These are phyloP conservation scores for Eimeria necatrix DNA, from an alignment of 169 alveolate species.

Conservation along the genomic window DNA sequence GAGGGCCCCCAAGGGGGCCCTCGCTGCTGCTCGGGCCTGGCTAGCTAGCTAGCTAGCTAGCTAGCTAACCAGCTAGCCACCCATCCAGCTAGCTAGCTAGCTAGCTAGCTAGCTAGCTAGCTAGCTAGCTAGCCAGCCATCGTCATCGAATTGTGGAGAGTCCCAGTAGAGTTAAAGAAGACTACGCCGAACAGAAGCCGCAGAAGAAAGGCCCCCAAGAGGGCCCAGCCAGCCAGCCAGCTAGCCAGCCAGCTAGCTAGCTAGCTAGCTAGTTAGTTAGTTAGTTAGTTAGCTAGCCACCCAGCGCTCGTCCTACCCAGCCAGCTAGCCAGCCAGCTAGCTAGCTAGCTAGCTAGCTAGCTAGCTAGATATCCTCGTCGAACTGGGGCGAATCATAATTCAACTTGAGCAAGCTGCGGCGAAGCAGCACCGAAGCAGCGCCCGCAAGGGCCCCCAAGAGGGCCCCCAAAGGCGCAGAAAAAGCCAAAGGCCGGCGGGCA, in stretches of 20 bases:
- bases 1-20: too few species aligned
- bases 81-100: background rate
- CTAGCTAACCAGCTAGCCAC: background rate
- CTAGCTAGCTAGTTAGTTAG: too few species aligned
- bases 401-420: slow-evolving; percentile 89
- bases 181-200: too few species aligned
- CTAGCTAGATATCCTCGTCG: slow-evolving; percentile 89
- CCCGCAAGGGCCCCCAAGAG: slow-evolving; percentile 93
- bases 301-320: too few species aligned
- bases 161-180: too few species aligned
- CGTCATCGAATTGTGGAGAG: too few species aligned
- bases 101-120: background rate
- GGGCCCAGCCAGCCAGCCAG: too few species aligned
- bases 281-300: too few species aligned
- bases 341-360: background rate
- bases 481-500: slow-evolving; percentile 94
- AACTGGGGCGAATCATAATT: slow-evolving; percentile 87
- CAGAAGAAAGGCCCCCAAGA: too few species aligned
- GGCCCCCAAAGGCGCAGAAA: slow-evolving; percentile 96
- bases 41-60: background rate
- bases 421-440: slow-evolving; percentile 84
- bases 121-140: background rate
- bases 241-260: too few species aligned
- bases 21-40: too few species aligned
- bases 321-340: background rate